Percentiles rank a stretch among this genome's conserved stretches.
Conservation (phyloP, 192 early-diverging fungal genomes). For the Coemansia sp. region DNA sequence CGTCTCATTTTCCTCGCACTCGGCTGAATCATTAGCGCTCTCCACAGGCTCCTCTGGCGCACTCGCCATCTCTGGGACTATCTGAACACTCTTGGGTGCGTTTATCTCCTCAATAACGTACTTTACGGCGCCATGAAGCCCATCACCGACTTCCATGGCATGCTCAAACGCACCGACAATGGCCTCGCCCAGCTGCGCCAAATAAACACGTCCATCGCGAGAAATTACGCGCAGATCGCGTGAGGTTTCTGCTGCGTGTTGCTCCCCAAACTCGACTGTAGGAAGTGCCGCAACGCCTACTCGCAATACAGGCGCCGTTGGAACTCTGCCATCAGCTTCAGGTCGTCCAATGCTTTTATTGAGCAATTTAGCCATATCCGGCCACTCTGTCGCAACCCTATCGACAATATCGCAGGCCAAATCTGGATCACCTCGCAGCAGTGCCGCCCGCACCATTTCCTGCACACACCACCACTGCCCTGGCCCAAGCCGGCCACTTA, state of each 20-base stretch:
- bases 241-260: too few relatives aligned
- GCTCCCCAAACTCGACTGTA: too few relatives aligned
- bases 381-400: neutral
- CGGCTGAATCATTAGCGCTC: too few relatives aligned
- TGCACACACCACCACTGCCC: constrained; percentile 34
- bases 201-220: neutral
- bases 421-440: constrained; percentile 32
- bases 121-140: neutral
- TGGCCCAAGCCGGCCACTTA: constrained; percentile 15
- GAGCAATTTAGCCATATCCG: constrained; percentile 2
- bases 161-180: neutral
- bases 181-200: neutral
- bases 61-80: too few relatives aligned
- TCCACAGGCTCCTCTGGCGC: too few relatives aligned
- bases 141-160: neutral
- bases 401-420: constrained; percentile 7
- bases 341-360: neutral
- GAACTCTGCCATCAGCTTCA: neutral
- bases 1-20: too few relatives aligned
- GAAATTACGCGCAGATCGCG: too few relatives aligned
- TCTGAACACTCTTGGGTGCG: too few relatives aligned
- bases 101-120: neutral
- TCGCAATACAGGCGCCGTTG: neutral
- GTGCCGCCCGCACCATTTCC: constrained; percentile 19
- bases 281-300: neutral